Base-by-base conservation (phyloP, 345 rosid species). In the Populus deltoides region DNA sequence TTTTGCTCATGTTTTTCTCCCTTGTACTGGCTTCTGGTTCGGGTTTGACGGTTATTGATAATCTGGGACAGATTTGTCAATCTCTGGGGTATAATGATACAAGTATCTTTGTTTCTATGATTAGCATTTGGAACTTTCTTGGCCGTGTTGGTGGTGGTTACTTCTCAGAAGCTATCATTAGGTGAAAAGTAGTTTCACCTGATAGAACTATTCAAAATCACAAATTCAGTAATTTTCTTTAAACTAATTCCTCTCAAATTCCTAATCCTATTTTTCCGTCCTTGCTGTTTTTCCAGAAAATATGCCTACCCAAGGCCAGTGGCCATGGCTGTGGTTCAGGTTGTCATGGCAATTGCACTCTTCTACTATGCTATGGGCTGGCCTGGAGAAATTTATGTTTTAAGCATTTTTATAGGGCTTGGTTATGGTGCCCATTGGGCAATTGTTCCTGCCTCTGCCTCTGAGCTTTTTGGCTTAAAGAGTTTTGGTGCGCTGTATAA, bases 121-220 rank as follows among this genome's bases (percentile, higher is more conserved):
- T 97, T 81, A 97, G 99, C 84, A 90, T 97, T 78, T 97, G 98
- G 98, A 97, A 94, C 86, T 97, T 97, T 81, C 97, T 97, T 74
- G 98, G 99, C 53, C 95, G 99, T 3, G 79, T 97, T 55, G 97
- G 97, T 3, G 98, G 99, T 3, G 99, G 99, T 78, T 97, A 91
- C 85, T 92, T 94, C 81, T 97, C 99, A 9, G 98, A 97, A 89
- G 80, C 90, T 69, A 82, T 97, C 65, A 97, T 90, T 73, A 92
- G 92, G 99, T 97, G 81, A 81, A 66, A 33, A 74, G 71, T 45
- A 31, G 55, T 68, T 75, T 68, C 38, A 47, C 53, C 53, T 47
- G 53, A 47, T 47, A 12, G 15, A 15, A 6, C 6, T 16, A 47
- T 47, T 47, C 53, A 47, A 15, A 47, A 15, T 15, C 18, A 1